Percentiles rank a stretch among this genome's conserved stretches.
Evolutionary conservation across 2,329 filamentous ascomycete genomes (phyloP).

Genomic region (Diplodia seriata): DNA sequence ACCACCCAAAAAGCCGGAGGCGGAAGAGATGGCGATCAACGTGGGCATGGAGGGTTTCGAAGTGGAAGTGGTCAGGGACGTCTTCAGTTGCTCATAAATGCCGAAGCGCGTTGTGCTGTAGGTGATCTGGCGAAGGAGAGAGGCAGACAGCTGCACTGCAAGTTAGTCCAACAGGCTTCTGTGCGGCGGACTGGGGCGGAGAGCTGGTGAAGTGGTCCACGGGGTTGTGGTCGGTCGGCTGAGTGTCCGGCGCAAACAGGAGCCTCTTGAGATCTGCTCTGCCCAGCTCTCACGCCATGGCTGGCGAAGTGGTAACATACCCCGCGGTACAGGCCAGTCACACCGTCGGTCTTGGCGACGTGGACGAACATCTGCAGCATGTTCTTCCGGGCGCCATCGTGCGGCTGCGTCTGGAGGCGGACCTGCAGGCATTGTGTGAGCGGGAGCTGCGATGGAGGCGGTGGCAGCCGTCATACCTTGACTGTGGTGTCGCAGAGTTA

Average conservation of each 20-base stretch:
- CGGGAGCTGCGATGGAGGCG: too few species aligned
- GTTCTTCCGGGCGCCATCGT: slow-evolving; percentile 68
- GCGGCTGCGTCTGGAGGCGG: slow-evolving; percentile 82
- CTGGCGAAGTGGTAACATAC: slow-evolving; percentile 49
- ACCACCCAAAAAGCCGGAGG: slow-evolving; percentile 87
- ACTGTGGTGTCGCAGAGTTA: slow-evolving; percentile 47
- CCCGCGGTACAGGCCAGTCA: slow-evolving; percentile 85
- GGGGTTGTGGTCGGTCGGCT: background rate
- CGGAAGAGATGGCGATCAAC: slow-evolving; percentile 82
- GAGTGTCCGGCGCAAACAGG: too few species aligned
- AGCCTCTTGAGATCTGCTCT: background rate
- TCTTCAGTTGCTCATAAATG: slow-evolving; percentile 93
- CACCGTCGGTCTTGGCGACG: slow-evolving; percentile 76
- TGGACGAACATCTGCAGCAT: slow-evolving; percentile 88
- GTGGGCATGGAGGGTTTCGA: slow-evolving; percentile 70
- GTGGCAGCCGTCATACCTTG: slow-evolving; percentile 47
- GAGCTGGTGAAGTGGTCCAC: background rate
- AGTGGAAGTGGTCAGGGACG: slow-evolving; percentile 62
- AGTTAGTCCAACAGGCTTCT: background rate
- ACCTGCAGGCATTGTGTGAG: slow-evolving; percentile 61
- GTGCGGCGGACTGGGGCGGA: background rate
- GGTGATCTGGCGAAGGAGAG: slow-evolving; percentile 86
- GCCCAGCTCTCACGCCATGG: background rate
- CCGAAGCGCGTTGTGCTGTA: slow-evolving; percentile 97
- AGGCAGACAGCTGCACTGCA: slow-evolving; percentile 73